Conservation (phyloP, 139 green algal species). For the Coelastrella sp. region DNA sequence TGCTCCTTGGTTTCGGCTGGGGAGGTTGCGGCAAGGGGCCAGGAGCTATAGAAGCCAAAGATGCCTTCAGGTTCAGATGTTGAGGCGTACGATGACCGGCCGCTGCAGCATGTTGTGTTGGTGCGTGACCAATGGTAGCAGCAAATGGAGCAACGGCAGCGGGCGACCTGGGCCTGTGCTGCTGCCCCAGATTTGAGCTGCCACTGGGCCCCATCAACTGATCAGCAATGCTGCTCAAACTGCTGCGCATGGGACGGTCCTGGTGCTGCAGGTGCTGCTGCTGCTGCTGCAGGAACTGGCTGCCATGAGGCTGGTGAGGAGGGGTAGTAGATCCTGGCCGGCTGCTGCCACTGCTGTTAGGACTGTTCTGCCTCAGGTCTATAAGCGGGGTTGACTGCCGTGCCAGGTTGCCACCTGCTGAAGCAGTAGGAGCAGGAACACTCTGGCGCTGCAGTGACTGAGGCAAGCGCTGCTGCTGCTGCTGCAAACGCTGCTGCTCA, state of each 20-base stretch:
- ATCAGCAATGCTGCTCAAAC: background rate
- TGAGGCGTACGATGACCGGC: background rate
- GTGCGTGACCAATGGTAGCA: background rate
- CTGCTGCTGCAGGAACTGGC: background rate
- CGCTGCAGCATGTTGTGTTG: background rate
- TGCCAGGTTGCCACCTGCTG: background rate
- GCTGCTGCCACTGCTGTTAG: constrained; percentile 15
- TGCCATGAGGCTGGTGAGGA: background rate
- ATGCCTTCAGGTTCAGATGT: constrained; percentile 17
- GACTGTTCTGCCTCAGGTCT: background rate
- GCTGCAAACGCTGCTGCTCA: constrained; percentile 2
- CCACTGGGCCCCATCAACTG: background rate
- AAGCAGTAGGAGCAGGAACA: background rate
- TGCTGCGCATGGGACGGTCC: background rate
- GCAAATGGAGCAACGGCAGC: background rate
- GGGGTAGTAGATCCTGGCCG: background rate
- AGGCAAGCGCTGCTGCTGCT: background rate
- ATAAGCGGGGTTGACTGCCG: background rate
- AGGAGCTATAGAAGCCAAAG: constrained; percentile 27
- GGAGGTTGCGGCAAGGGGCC: constrained; percentile 35
- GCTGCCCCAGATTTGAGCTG: background rate
- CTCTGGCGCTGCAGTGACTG: background rate
- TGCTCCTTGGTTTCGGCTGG: background rate
- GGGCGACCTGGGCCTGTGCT: background rate
- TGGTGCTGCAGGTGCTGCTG: background rate